These are phyloP conservation scores for Cyclanthera cordifolia DNA, from an alignment of 306 rosid genomes.

Conservation along the genomic window DNA sequence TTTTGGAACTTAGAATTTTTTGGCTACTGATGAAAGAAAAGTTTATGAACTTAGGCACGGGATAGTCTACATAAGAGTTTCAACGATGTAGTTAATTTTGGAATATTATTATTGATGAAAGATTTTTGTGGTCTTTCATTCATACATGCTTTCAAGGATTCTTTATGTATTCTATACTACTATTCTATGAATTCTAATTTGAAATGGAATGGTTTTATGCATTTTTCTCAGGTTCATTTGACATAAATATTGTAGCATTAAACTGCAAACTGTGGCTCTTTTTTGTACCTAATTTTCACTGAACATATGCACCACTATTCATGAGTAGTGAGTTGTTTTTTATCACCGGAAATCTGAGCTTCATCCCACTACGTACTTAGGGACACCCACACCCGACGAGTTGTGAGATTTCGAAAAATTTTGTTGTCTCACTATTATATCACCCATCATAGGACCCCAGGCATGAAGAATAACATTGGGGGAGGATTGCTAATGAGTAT, in stretches of 20 bases:
- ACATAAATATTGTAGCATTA: neutral
- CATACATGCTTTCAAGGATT: slow-evolving; percentile 6
- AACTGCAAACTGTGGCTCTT: neutral
- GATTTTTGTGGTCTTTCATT: neutral
- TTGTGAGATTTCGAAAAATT: neutral
- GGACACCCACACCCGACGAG: neutral
- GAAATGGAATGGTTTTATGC: neutral
- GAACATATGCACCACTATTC: too few relatives aligned
- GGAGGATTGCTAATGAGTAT: neutral
- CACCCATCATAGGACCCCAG: neutral
- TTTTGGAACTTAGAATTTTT: slow-evolving; percentile 7
- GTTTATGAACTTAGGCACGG: neutral
- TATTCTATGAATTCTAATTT: neutral
- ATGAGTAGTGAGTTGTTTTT: too few relatives aligned
- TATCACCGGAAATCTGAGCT: neutral
- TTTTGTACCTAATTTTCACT: neutral
- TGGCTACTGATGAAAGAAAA: neutral
- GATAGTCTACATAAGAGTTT: too few relatives aligned
- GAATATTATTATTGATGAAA: too few relatives aligned
- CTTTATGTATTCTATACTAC: neutral
- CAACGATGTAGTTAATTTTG: too few relatives aligned
- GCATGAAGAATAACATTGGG: neutral
- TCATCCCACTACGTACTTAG: too few relatives aligned
- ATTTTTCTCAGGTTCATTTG: slow-evolving; percentile 1
- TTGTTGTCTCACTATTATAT: neutral